Conservation (phyloP, 805 yeast species). For the Spathaspora gorwiae region DNA sequence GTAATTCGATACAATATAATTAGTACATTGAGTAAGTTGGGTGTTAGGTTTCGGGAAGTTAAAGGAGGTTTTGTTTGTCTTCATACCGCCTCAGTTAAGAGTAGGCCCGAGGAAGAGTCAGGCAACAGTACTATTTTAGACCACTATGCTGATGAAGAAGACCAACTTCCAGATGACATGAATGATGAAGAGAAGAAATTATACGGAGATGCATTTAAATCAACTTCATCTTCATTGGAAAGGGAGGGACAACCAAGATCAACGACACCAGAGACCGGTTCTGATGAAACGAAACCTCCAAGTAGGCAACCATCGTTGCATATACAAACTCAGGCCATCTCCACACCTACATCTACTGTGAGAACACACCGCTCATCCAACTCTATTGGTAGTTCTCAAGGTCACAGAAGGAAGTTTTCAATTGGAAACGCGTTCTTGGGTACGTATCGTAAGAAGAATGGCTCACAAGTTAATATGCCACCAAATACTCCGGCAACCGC, state of each 20-base stretch:
- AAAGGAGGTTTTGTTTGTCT: constrained; percentile 90
- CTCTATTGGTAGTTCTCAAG: constrained; percentile 20
- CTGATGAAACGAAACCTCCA: constrained; percentile 17
- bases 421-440: constrained; percentile 54
- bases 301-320: constrained; percentile 38
- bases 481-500: constrained; percentile 57
- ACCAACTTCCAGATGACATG: constrained; percentile 13
- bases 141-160: constrained; percentile 12
- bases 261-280: constrained; percentile 6
- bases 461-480: constrained; percentile 37
- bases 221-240: constrained; percentile 27
- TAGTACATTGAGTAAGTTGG: constrained; percentile 66
- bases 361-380: constrained; percentile 36
- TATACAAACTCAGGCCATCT: constrained; percentile 22
- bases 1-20: constrained; percentile 83
- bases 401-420: constrained; percentile 59
- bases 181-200: constrained; percentile 29
- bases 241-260: constrained; percentile 23
- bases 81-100: constrained; percentile 49
- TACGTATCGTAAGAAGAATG: constrained; percentile 45
- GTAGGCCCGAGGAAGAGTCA: not conserved
- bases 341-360: constrained; percentile 19
- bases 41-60: constrained; percentile 81
- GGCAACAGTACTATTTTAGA: constrained; percentile 3
- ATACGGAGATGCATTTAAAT: constrained; percentile 38